Base-by-base conservation (phyloP, 2,329 filamentous ascomycete species). In the Pseudopithomyces chartarum region DNA sequence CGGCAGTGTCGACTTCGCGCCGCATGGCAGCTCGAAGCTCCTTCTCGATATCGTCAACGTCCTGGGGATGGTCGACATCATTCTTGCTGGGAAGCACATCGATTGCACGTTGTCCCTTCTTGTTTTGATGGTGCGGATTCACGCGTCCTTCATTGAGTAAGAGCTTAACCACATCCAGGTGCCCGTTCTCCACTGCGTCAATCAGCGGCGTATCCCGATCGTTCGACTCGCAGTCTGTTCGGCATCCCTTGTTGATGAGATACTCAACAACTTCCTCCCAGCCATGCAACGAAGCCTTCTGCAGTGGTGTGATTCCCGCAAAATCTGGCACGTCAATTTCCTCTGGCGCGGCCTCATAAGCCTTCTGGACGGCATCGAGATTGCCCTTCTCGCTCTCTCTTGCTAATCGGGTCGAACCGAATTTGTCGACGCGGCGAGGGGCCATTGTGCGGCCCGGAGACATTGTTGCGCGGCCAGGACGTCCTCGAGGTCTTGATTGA, bases 131-230 rank as follows among this genome's bases (percentile, higher is more conserved):
- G 48, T 92, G 88, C 47, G 95, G 95, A 70, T 99, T 96, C 12
- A 96, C 94, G 11, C 66, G 65, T 3, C 93, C 94, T 55, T 93
- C 89, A 54, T 90, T 86, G 2, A 99, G 81, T 33, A 99, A 80
- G 10, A 97, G 81, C 68, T 87, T 91, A 40, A 99, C 90, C 3
- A 98, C 94, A 17, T 90, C 90, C 7, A 97, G 74, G 71, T 99
- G 93, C 1, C 91, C 91, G 68, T 99, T 99, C 66, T 98, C 95
- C 26, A 98, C 92, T 5, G 95, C 95, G 79, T 99, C 95, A 52
- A 99, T 89, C 34, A 99, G 83, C 26, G 95, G 95, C 0, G 95
- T 98, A 68, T 99, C 95, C 68, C 91, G 78, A 54, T 82, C 92
- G 55, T 86, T 85, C 55, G 87, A 87, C 67, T 91, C 88, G 48